Conservation (phyloP, 345 rosid species). For the Carallia brachiata region DNA sequence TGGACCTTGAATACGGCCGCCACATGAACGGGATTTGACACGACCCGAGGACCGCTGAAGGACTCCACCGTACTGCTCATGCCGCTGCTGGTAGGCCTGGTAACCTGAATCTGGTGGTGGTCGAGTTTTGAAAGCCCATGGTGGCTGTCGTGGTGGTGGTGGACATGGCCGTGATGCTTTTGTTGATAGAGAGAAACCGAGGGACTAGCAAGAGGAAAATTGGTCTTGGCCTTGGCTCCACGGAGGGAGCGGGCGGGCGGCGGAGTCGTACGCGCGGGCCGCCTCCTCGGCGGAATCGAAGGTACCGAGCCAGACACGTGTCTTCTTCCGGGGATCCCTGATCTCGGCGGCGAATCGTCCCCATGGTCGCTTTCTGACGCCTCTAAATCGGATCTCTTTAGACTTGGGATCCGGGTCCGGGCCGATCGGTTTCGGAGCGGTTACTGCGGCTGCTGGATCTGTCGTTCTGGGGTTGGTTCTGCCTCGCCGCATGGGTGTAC, state of each 20-base stretch:
- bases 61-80: slow-evolving; percentile 98
- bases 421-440: too few species aligned
- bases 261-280: slow-evolving; percentile 85
- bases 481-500: too few species aligned
- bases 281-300: slow-evolving; percentile 92
- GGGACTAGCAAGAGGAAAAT: slow-evolving; percentile 43
- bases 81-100: slow-evolving; percentile 73
- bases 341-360: slow-evolving; percentile 93
- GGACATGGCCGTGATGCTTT: slow-evolving; percentile 17
- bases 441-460: too few species aligned
- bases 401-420: too few species aligned
- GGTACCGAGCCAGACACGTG: slow-evolving; percentile 93
- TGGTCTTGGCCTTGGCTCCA: slow-evolving; percentile 86
- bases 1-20: slow-evolving; percentile 16
- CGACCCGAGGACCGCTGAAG: slow-evolving; percentile 73
- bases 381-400: slow-evolving; percentile 72
- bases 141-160: slow-evolving; percentile 5
- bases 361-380: slow-evolving; percentile 89
- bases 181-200: too few species aligned
- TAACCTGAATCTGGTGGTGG: too few species aligned
- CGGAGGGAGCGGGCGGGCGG: slow-evolving; percentile 74
- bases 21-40: background rate
- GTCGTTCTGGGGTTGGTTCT: too few species aligned
- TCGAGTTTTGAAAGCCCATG: slow-evolving; percentile 31
- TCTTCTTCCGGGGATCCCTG: slow-evolving; percentile 82